Conservation (phyloP, 2,329 filamentous ascomycete genomes). For the Fusarium sp. region DNA sequence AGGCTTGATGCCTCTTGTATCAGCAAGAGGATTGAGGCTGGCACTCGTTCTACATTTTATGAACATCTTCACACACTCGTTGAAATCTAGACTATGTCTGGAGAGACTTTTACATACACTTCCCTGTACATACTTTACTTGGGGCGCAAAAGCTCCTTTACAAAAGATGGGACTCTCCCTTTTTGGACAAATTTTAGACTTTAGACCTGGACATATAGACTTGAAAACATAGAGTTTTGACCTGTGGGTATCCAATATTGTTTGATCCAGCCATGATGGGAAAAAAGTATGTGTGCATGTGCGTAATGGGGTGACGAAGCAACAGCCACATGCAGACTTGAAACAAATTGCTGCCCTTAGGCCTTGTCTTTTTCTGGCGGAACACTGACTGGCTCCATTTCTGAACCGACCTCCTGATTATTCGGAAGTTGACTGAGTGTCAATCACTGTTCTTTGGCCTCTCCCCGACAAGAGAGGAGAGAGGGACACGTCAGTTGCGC, state of each 20-base stretch:
- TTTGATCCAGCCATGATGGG: not conserved
- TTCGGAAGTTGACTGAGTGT: not conserved
- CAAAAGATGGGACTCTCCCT: slow-evolving; percentile 18
- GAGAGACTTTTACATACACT: slow-evolving; percentile 36
- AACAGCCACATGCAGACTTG: slow-evolving; percentile 25
- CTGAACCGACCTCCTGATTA: not conserved
- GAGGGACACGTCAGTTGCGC: slow-evolving; percentile 36
- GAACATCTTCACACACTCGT: slow-evolving; percentile 44
- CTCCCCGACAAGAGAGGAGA: not conserved
- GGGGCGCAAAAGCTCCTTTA: slow-evolving; percentile 12
- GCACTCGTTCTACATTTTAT: slow-evolving; percentile 45
- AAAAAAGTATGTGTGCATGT: too few species aligned
- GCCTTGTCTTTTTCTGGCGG: slow-evolving; percentile 6
- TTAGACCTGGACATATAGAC: slow-evolving; percentile 27
- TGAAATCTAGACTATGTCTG: slow-evolving; percentile 31
- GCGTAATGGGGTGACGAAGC: slow-evolving; percentile 1
- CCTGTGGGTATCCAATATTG: not conserved
- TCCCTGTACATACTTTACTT: slow-evolving; percentile 45
- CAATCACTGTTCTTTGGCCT: not conserved
- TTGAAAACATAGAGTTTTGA: slow-evolving; percentile 30
- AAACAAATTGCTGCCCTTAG: slow-evolving; percentile 9
- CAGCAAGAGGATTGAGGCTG: slow-evolving; percentile 44
- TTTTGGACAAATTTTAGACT: slow-evolving; percentile 25
- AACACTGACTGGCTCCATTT: not conserved
- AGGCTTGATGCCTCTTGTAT: slow-evolving; percentile 45